Base-by-base conservation (phyloP, 805 yeast species). In the Diddensiella santjacobensis region DNA sequence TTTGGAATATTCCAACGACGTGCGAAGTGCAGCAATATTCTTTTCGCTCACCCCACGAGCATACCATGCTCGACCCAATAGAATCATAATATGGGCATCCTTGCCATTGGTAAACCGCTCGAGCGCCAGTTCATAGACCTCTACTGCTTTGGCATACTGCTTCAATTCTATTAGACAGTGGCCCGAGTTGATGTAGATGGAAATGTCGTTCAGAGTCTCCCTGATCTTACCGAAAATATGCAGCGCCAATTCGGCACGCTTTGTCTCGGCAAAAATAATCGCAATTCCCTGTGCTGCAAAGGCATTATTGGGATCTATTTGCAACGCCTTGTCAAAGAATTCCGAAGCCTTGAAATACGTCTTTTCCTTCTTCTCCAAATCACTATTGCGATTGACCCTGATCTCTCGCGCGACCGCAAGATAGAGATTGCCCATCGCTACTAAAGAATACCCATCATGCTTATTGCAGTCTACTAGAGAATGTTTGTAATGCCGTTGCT, bases 271-370 rank as follows among this genome's bases (percentile, higher is more conserved):
- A 65, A 88, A 85, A 3, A 89, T 80, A 48, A 93, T 88, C 1
- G 97, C 98, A 53, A 93, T 75, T 47, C 99, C 99, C 67, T 93
- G 99, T 1, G 99, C 98, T 3, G 99, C 99, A 70, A 83, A 93
- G 1, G 90, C 91, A 63, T 91, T 87, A 56, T 77, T 73, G 2
- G 90, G 80, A 68, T 93, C 98, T 23, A 89, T 68, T 44, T 85
- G 82, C 46, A 93, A 70, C 1, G 88, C 96, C 68, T 93, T 93
- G 60, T 88, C 86, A 65, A 81, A 91, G 50, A 93, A 72, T 67
- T 91, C 97, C 11, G 90, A 84, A n/a, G 96, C 96, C 66, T 96
- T 80, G 40, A 83, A 72, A 63, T 84, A 91, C 47, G 88, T 84
- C 55, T 83, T 85, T 56, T 80, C 80, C 53, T 77, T 76, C 64